Conservation (phyloP, 495 filamentous ascomycete genomes). For the Penicillium taxi region DNA sequence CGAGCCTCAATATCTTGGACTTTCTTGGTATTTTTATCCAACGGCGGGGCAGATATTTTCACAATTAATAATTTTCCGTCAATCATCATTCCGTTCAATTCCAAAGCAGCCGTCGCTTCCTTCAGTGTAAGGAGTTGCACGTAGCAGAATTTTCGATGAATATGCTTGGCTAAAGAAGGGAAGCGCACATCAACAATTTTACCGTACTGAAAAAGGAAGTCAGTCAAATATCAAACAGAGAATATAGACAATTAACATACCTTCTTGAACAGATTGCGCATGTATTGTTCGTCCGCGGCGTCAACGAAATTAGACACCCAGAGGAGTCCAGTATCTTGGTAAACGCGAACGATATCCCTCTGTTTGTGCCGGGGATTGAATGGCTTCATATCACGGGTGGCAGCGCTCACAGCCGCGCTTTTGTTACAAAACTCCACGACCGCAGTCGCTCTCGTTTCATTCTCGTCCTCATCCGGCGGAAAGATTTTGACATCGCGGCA, state of each 20-base stretch:
- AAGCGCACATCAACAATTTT: constrained; percentile 80
- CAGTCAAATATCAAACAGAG: constrained; percentile 11
- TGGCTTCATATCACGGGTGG: constrained; percentile 67
- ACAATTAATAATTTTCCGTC: constrained; percentile 57
- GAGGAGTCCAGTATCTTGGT: constrained; percentile 65
- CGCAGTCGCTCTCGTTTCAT: constrained; percentile 59
- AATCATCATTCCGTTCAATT: constrained; percentile 63
- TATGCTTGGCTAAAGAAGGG: constrained; percentile 82
- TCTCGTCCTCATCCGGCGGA: constrained; percentile 45
- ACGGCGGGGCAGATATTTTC: constrained; percentile 74
- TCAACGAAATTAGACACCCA: constrained; percentile 91
- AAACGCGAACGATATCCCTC: constrained; percentile 63
- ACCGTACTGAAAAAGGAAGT: constrained; percentile 49
- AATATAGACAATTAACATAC: constrained; percentile 22
- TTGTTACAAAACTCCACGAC: constrained; percentile 75
- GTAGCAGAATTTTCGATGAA: constrained; percentile 87
- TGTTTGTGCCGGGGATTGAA: no score
- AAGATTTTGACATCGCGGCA: constrained; percentile 63
- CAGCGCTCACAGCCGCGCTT: constrained; percentile 73
- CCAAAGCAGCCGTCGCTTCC: constrained; percentile 57
- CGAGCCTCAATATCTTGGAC: no score
- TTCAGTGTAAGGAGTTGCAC: constrained; percentile 66
- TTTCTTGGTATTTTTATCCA: constrained; percentile 67
- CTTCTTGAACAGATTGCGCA: constrained; percentile 65
- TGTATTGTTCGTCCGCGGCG: constrained; percentile 69